These are phyloP conservation scores for Medakamo hakoo DNA, from an alignment of 139 green algal genomes.

Conservation along the genomic window DNA sequence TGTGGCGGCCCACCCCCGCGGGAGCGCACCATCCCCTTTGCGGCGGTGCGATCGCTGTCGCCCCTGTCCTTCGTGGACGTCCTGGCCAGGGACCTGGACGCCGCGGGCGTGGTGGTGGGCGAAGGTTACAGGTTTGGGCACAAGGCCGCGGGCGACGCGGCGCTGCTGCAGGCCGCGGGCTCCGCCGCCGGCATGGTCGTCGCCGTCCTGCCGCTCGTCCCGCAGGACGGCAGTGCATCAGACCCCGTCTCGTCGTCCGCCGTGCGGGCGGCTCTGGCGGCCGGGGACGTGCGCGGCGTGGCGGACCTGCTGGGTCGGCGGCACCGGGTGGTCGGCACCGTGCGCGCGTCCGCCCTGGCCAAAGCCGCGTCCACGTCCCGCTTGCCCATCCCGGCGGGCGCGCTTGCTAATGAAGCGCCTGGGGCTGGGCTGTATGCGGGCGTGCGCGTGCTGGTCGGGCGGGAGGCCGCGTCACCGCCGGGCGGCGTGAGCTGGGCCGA, in stretches of 20 bases:
- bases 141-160: slow-evolving; percentile 49
- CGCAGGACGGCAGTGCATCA: neutral
- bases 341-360: neutral
- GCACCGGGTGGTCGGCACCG: neutral
- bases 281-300: neutral
- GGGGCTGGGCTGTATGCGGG: no score
- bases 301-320: neutral
- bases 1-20: slow-evolving; percentile 24
- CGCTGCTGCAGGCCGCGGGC: slow-evolving; percentile 32
- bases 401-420: no score
- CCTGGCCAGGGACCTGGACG: slow-evolving; percentile 50
- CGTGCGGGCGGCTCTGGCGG: neutral
- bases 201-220: neutral
- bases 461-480: no score
- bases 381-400: no score
- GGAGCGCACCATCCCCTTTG: slow-evolving; percentile 68
- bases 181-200: slow-evolving; percentile 30
- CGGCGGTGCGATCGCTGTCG: slow-evolving; percentile 42
- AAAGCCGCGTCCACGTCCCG: no score
- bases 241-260: neutral
- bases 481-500: no score
- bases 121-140: slow-evolving; percentile 83
- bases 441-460: no score
- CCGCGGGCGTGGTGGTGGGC: slow-evolving; percentile 67
- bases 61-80: slow-evolving; percentile 72